phyloP scores from a whole-genome alignment of 352 stramenopile genomes.

The Thraustotheca clavata region DNA sequence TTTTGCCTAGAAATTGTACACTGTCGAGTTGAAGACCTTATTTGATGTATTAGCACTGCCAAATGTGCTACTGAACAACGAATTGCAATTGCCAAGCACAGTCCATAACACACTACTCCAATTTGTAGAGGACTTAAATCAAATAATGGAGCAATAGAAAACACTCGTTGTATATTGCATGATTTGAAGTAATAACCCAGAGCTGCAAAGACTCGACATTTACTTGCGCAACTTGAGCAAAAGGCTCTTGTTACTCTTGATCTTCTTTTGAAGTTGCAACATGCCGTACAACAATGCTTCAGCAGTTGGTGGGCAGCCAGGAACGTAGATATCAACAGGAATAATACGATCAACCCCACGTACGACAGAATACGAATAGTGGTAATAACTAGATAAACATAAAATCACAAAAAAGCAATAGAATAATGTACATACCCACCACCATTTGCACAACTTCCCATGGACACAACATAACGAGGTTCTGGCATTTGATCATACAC shows the following conservation, averaged over 20 bases:
- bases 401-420: slow-evolving; percentile 86
- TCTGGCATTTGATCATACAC: slow-evolving; percentile 99
- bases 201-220: slow-evolving; percentile 14
- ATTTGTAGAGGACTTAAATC: slow-evolving; percentile 24
- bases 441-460: slow-evolving; percentile 98
- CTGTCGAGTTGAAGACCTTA: slow-evolving; percentile 23
- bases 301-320: slow-evolving; percentile 96
- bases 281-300: slow-evolving; percentile 98
- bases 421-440: slow-evolving; percentile 93
- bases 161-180: background rate
- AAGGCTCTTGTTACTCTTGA: slow-evolving; percentile 97
- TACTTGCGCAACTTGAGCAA: slow-evolving; percentile 96
- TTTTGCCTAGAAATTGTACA: background rate
- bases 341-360: slow-evolving; percentile 96
- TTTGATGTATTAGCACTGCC: slow-evolving; percentile 27
- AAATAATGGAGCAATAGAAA: slow-evolving; percentile 1
- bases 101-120: slow-evolving; percentile 28
- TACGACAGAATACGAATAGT: slow-evolving; percentile 98
- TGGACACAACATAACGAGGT: slow-evolving; percentile 96
- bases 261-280: slow-evolving; percentile 99
- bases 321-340: slow-evolving; percentile 99
- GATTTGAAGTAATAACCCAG: background rate
- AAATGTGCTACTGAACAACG: background rate
- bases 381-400: slow-evolving; percentile 54
- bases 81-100: slow-evolving; percentile 13